Percentiles rank a stretch among this genome's conserved stretches.
Conservation (phyloP, 192 early-diverging fungal species). For the Backusella sp. region DNA sequence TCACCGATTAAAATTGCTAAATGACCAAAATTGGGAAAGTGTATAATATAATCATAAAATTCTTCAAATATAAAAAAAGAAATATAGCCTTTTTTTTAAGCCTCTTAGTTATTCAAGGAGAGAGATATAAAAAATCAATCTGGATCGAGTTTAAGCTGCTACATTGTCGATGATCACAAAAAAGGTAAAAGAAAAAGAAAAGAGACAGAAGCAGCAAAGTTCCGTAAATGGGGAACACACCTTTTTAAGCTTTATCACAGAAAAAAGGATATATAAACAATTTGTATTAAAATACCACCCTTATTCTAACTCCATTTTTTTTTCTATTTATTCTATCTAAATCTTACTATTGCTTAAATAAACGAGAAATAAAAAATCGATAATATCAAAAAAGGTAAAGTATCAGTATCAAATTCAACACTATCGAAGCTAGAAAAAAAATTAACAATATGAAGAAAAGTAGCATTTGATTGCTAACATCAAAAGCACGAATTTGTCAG, state of each 20-base stretch:
- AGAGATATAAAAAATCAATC: neutral
- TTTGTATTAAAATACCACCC: neutral
- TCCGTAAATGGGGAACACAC: neutral
- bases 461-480: neutral
- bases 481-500: neutral
- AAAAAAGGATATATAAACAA: neutral
- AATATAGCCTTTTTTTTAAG: neutral
- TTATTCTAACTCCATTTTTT: neutral
- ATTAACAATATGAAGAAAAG: neutral
- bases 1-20: neutral
- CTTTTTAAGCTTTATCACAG: neutral
- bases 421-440: too few species aligned
- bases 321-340: neutral
- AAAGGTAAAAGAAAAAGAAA: neutral
- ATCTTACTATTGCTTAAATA: neutral
- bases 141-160: neutral
- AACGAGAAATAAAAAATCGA: neutral
- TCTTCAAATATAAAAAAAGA: neutral
- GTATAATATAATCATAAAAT: neutral
- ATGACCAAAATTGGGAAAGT: neutral
- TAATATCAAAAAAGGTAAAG: neutral
- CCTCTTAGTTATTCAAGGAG: neutral
- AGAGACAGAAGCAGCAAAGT: neutral
- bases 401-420: neutral
- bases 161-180: neutral